These are phyloP conservation scores for Mortierella sp. DNA, from an alignment of 371 early-diverging fungal species.

Conservation along the genomic window DNA sequence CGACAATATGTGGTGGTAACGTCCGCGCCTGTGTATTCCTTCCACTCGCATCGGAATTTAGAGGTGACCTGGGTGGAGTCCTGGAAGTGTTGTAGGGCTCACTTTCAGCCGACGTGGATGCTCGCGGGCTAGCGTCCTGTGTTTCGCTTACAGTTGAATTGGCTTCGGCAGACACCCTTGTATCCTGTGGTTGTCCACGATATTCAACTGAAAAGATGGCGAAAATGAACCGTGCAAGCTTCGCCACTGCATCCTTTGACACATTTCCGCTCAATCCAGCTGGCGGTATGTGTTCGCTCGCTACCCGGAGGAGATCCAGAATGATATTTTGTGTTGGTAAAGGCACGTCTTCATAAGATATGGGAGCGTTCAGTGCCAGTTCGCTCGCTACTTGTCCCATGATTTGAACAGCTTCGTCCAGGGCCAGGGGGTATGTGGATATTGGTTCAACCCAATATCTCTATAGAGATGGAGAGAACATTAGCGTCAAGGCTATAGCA, in stretches of 20 bases:
- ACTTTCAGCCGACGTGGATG: constrained; percentile 17
- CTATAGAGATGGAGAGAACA: constrained; percentile 3
- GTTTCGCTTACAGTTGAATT: constrained; percentile 3
- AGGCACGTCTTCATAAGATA: constrained; percentile 16
- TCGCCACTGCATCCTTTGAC: constrained; percentile 19
- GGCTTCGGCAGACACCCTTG: background rate
- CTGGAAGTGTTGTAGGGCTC: constrained; percentile 12
- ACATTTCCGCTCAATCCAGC: constrained; percentile 21
- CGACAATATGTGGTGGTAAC: constrained; percentile 6
- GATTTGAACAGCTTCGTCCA: constrained; percentile 24
- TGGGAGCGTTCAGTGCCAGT: constrained; percentile 17
- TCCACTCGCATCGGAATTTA: constrained; percentile 40
- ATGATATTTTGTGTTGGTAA: constrained; percentile 21
- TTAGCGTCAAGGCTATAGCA: background rate
- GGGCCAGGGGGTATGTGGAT: constrained; percentile 19
- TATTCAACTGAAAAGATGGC: constrained; percentile 36
- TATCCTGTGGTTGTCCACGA: constrained; percentile 10
- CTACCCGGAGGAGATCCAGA: constrained; percentile 20
- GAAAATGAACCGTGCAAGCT: constrained; percentile 18
- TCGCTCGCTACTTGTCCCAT: constrained; percentile 38
- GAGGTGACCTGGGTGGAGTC: constrained; percentile 41
- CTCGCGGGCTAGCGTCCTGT: constrained; percentile 12
- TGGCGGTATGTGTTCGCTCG: constrained; percentile 29
- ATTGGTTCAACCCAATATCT: constrained; percentile 40
- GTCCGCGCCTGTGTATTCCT: constrained; percentile 24